Evolutionary conservation across 2,329 filamentous ascomycete genomes (phyloP), one percentile per base, ranked within the genome.

Genomic region (Trichoderma sp.): DNA sequence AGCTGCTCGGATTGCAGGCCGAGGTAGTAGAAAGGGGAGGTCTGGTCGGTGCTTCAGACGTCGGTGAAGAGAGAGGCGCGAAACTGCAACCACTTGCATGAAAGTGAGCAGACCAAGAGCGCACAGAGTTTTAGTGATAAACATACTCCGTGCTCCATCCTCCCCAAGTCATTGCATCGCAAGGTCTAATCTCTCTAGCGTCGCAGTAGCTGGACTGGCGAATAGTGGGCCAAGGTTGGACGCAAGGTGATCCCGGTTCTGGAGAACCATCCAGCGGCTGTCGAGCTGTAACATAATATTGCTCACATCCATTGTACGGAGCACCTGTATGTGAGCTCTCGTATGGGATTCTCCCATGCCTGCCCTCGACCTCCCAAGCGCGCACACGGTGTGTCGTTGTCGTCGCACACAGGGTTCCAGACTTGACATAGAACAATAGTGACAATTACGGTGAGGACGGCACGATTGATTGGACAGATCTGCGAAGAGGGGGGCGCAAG

Each of bases 401-500:
- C 39, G 54, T 32, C 25, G 45, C 64, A 67, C 54, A 59, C 59
- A 63, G 53, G 67, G 67, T 64, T 64, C 67, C 59, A 68, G 67
- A 52, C 59, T 64, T 50, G 67, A 64, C 32, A 35, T 52, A 58
- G 59, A 68, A 64, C 50, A 50, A 68, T 64, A 25, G 22, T 35
- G 57, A 68, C 67, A 60, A 52, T 68, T 68, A 68, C 67, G 67
- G 67, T 68, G 67, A 66, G 54, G 54, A 53, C 29, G 64, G 63
- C 61, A 61, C 54, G 54, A n/a, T 56, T 68, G 67, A 68, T 68
- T 68, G 67, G 67, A 45, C 54, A 63, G 58, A 52, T 60, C 37
- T 45, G 64, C 39, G 54, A 39, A 60, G 60, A 59, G 48, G 60
- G 61, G 67, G 52, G 53, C 66, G 54, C 54, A 63, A 69, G 64